These are phyloP conservation scores for Dactylonectria estremocensis DNA, from an alignment of 2,329 filamentous ascomycete genomes.

Conservation along the genomic window DNA sequence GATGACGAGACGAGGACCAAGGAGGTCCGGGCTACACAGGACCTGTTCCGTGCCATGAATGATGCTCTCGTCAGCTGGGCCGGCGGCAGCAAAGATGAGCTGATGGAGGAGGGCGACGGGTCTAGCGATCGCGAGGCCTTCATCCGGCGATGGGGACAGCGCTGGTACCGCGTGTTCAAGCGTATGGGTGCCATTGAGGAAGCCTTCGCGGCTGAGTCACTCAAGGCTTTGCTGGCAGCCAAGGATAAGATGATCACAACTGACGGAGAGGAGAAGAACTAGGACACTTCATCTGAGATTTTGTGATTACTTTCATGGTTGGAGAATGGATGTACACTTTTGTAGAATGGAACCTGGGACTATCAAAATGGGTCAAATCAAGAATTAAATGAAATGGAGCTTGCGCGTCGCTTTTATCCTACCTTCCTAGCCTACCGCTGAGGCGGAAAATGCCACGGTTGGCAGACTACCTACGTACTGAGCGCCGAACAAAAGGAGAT, in stretches of 20 bases:
- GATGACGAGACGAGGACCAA: conserved; percentile 77
- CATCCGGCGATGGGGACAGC: conserved; percentile 83
- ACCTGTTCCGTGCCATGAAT: conserved; percentile 86
- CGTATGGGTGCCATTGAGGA: conserved; percentile 90
- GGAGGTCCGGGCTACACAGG: conserved; percentile 82
- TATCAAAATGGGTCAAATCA: conserved; percentile 25
- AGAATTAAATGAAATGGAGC: conserved; percentile 15
- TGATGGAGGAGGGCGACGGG: conserved; percentile 78
- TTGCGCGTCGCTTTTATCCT: neutral
- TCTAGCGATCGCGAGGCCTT: conserved; percentile 73
- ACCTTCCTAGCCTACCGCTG: neutral
- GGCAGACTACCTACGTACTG: too few species aligned
- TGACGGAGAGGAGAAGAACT: conserved; percentile 39
- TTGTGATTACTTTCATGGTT: conserved; percentile 17
- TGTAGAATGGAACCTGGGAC: conserved; percentile 29
- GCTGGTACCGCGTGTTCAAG: conserved; percentile 90
- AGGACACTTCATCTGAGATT: conserved; percentile 37
- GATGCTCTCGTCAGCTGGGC: conserved; percentile 83
- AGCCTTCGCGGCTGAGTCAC: conserved; percentile 64
- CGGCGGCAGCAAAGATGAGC: conserved; percentile 79
- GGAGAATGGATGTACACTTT: conserved; percentile 20
- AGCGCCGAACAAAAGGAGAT: neutral
- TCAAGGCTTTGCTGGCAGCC: conserved; percentile 28
- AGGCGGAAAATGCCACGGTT: too few species aligned
- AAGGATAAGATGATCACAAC: conserved; percentile 46